phyloP scores from a whole-genome alignment of 345 rosid species.

The Euphorbia pulcherrima region DNA sequence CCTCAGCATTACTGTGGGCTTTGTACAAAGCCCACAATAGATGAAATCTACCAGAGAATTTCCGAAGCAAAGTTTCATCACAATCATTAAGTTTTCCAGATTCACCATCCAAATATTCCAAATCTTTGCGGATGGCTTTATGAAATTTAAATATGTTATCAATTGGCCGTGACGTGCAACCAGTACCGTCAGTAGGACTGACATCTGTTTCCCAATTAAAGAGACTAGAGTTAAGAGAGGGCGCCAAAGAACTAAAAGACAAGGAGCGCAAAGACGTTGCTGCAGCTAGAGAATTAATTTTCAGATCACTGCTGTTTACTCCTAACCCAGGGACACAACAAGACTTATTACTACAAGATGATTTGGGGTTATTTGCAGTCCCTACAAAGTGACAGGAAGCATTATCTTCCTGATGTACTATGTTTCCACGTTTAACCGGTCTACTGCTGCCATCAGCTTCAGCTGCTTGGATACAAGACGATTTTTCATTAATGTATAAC shows the following conservation, averaged over 20 bases:
- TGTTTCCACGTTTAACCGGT: constrained; percentile 33
- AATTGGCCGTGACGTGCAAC: constrained; percentile 41
- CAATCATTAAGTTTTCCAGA: constrained; percentile 53
- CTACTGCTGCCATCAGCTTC: constrained; percentile 29
- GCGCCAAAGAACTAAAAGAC: constrained; percentile 45
- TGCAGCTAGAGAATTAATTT: constrained; percentile 45
- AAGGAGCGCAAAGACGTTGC: constrained; percentile 51
- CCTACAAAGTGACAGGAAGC: constrained; percentile 21
- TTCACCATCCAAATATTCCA: constrained; percentile 60
- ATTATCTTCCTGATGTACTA: constrained; percentile 19
- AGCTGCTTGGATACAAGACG: constrained; percentile 20
- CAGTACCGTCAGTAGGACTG: constrained; percentile 30
- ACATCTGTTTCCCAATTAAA: constrained; percentile 54
- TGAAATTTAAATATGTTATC: constrained; percentile 63
- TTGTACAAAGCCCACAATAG: constrained; percentile 55
- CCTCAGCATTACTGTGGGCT: constrained; percentile 66
- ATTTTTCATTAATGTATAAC: constrained; percentile 23
- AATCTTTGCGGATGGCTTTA: constrained; percentile 57
- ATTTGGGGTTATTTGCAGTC: constrained; percentile 16
- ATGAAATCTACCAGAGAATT: constrained; percentile 57
- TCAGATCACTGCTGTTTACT: constrained; percentile 39
- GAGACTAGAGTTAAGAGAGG: constrained; percentile 56
- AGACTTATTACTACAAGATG: constrained; percentile 30
- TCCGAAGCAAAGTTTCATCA: constrained; percentile 46
- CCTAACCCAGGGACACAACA: constrained; percentile 62